Conservation (phyloP, 345 rosid species). For the Lumnitzera littorea region DNA sequence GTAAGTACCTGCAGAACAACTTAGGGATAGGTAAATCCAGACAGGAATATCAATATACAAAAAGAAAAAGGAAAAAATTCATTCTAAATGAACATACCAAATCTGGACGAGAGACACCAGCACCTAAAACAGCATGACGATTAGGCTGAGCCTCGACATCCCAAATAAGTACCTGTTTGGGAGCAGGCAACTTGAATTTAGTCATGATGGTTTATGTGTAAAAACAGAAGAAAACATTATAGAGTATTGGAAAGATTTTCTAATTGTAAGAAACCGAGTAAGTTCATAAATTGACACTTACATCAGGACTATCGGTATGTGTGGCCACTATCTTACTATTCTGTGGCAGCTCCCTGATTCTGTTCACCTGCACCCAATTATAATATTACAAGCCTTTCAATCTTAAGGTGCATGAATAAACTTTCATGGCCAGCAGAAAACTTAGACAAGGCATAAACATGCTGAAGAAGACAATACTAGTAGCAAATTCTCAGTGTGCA, state of each 20-base stretch:
- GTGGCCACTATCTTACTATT: conserved; percentile 60
- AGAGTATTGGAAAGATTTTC: background rate
- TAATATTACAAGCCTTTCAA: no score
- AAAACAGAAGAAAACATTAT: background rate
- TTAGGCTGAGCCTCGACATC: conserved; percentile 59
- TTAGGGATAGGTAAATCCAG: background rate
- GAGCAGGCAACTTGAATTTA: background rate
- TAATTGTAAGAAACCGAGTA: background rate
- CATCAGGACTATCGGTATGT: conserved; percentile 65
- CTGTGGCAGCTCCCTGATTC: conserved; percentile 69
- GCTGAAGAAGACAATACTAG: no score
- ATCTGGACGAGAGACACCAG: conserved; percentile 46
- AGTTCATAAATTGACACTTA: conserved; percentile 14
- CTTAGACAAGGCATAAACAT: no score
- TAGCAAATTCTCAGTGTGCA: no score
- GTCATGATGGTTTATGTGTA: background rate
- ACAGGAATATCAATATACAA: background rate
- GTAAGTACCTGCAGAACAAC: conserved; percentile 44
- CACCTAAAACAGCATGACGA: conserved; percentile 48
- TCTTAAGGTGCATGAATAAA: no score
- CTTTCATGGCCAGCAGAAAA: no score
- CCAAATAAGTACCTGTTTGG: conserved; percentile 52
- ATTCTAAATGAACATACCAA: conserved; percentile 24
- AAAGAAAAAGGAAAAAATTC: background rate
- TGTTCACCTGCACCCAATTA: conserved; percentile 41